These are phyloP conservation scores for Rhodotorula sp. DNA, from an alignment of 1,284 basidiomycete genomes.

Conservation along the genomic window DNA sequence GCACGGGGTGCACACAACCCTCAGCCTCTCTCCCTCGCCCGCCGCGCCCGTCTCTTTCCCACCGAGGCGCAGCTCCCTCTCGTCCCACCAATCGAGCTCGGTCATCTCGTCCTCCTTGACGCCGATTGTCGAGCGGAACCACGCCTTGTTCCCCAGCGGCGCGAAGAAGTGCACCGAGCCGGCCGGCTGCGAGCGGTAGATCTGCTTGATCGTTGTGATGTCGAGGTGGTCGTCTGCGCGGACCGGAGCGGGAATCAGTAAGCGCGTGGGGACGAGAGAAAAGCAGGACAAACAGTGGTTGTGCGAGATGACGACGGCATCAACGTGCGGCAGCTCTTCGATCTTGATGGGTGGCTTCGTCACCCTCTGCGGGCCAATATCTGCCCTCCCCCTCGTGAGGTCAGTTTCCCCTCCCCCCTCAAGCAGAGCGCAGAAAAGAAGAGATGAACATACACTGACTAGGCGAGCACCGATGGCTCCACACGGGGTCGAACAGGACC, in stretches of 20 bases:
- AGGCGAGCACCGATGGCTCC: constrained; percentile 65
- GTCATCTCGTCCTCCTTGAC: constrained; percentile 55
- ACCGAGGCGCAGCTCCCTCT: constrained; percentile 52
- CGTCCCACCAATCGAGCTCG: constrained; percentile 72
- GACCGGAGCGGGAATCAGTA: background rate
- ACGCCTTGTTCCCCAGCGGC: constrained; percentile 62
- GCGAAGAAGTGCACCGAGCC: constrained; percentile 60
- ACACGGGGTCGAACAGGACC: constrained; percentile 72
- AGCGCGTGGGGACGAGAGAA: background rate
- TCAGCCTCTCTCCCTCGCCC: constrained; percentile 30
- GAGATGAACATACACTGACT: constrained; percentile 51
- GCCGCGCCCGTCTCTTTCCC: constrained; percentile 20
- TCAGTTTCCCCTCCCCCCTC: background rate
- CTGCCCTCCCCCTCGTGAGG: background rate
- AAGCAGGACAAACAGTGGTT: constrained; percentile 36
- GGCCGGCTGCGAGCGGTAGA: constrained; percentile 50
- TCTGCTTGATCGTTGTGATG: constrained; percentile 58
- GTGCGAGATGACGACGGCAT: constrained; percentile 63
- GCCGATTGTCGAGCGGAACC: constrained; percentile 57
- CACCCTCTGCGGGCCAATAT: constrained; percentile 61
- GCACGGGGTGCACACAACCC: constrained; percentile 57
- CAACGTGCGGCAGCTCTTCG: constrained; percentile 65
- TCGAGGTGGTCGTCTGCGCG: constrained; percentile 57
- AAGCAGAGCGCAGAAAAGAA: no score
- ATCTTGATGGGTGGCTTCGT: constrained; percentile 64